These are phyloP conservation scores for Fusarium acutatum DNA, from an alignment of 2,329 filamentous ascomycete species.

Conservation along the genomic window DNA sequence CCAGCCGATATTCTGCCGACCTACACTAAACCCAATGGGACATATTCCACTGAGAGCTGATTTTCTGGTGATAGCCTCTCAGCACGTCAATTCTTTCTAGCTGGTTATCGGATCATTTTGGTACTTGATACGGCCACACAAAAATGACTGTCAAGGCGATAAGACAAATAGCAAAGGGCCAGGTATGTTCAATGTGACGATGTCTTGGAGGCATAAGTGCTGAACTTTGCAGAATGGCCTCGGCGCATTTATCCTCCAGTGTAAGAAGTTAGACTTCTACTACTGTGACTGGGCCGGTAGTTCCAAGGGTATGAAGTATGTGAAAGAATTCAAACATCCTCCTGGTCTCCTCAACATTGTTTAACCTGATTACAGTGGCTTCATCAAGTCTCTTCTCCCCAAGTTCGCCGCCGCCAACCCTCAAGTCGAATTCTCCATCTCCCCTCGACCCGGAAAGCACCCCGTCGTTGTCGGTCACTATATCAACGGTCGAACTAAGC, in stretches of 20 bases:
- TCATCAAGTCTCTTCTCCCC: constrained; percentile 80
- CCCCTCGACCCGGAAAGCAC: constrained; percentile 88
- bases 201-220: neutral
- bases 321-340: neutral
- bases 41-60: constrained; percentile 24
- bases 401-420: constrained; percentile 84
- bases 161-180: constrained; percentile 60
- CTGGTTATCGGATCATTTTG: constrained; percentile 40
- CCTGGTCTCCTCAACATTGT: neutral
- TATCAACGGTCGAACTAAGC: constrained; percentile 87
- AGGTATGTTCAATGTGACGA: constrained; percentile 51
- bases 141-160: constrained; percentile 66
- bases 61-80: constrained; percentile 37
- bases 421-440: constrained; percentile 89
- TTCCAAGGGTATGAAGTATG: constrained; percentile 93
- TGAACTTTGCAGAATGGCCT: constrained; percentile 80
- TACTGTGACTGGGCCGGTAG: constrained; percentile 98
- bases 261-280: constrained; percentile 93
- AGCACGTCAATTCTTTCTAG: constrained; percentile 30
- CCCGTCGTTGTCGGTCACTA: constrained; percentile 90
- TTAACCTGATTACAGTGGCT: constrained; percentile 65
- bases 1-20: constrained; percentile 34
- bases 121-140: constrained; percentile 42
- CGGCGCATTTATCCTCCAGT: constrained; percentile 96
- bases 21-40: constrained; percentile 40